Evolutionary conservation across 1,139 yeast species (phyloP), one percentile per base, ranked within the genome.

Genomic region (Kodamaea plutei): DNA sequence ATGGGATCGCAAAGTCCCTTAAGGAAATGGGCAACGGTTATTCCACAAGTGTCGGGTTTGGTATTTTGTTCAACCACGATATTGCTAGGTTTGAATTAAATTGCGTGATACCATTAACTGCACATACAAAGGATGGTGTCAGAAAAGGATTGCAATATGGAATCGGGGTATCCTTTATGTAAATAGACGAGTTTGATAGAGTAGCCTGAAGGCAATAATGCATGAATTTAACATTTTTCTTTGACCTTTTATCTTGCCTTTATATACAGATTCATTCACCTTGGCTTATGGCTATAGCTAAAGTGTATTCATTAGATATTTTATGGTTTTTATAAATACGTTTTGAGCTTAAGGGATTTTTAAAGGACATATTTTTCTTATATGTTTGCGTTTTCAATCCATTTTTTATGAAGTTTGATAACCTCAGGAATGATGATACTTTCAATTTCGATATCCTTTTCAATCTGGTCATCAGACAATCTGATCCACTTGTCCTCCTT

Each of bases 101-200:
- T 53, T 79, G 89, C 43, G 84, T 84, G 1, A 56, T 89, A 22
- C 98, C 98, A 0, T 46, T 91, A 21, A 62, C 76, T 2, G 73
- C 76, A 0, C 79, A 80, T 47, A 66, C 69, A 9, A 62, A 74
- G 22, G 98, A 91, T 48, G 69, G 72, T 17, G 54, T 75, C 5
- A 67, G 96, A 46, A 88, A 85, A 52, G 98, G 98, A 0, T 55
- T 91, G 22, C 97, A 91, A 54, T 89, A 88, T 55, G 98, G 98
- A 12, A 77, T 91, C 31, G 97, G 97, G 0, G 60, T 87, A 28
- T 79, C 91, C 13, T 88, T 87, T 56, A 65, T 34, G 28, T 34
- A 20, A 27, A 23, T 17, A n/a, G n/a, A n/a, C n/a, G n/a, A n/a
- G n/a, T n/a, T n/a, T n/a, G n/a, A n/a, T n/a, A n/a, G n/a, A n/a